A percentile compares a stretch with the other conserved stretches of the same genome.
Evolutionary conservation across 305 asterid species (phyloP).

Genomic region (Fraxinus albicans): DNA sequence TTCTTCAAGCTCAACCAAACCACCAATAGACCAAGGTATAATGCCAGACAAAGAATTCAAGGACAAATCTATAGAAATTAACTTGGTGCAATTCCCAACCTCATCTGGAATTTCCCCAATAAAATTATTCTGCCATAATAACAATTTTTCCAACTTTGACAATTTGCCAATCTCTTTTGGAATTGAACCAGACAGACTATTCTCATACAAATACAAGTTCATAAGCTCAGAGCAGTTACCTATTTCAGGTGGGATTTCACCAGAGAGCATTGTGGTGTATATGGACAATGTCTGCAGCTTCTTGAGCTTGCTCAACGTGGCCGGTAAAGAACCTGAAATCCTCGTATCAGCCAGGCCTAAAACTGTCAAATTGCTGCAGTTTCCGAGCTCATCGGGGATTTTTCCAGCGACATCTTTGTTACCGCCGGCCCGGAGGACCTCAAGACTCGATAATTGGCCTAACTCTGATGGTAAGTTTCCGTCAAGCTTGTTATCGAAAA

Average conservation of each 20-base stretch:
- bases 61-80: constrained; percentile 59
- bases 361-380: constrained; percentile 45
- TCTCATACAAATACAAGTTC: constrained; percentile 61
- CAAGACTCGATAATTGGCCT: constrained; percentile 46
- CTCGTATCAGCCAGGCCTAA: constrained; percentile 82
- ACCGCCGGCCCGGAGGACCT: constrained; percentile 65
- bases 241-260: constrained; percentile 64
- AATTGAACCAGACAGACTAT: constrained; percentile 59
- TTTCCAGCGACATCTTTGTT: constrained; percentile 60
- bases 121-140: constrained; percentile 74
- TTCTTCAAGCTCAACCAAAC: constrained; percentile 60
- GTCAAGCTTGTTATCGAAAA: constrained; percentile 66
- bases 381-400: constrained; percentile 59
- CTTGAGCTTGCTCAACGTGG: constrained; percentile 51
- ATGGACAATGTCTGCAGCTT: constrained; percentile 60
- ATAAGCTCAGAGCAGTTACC: constrained; percentile 78
- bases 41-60: constrained; percentile 59
- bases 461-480: constrained; percentile 64
- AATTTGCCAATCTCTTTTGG: constrained; percentile 68
- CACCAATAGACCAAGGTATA: constrained; percentile 64
- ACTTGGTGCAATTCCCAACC: constrained; percentile 59
- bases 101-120: constrained; percentile 59
- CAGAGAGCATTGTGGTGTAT: constrained; percentile 75
- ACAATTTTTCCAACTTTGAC: constrained; percentile 54
- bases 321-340: constrained; percentile 64